Evolutionary conservation across 495 filamentous ascomycete species (phyloP).

Genomic region (Viridothelium virens): DNA sequence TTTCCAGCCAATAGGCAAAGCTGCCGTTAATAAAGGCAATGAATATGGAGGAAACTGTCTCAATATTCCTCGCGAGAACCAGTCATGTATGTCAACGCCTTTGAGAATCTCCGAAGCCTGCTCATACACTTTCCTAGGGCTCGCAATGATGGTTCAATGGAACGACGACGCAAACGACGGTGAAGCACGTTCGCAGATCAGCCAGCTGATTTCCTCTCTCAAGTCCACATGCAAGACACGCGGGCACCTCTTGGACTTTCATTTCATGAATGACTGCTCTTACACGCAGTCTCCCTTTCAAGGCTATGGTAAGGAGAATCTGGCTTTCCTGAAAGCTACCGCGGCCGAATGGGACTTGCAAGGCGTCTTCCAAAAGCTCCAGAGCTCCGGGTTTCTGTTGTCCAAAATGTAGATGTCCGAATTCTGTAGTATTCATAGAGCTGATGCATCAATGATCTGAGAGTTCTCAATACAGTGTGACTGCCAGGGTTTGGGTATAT

Average conservation of each 20-base stretch:
- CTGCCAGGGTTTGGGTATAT: too few relatives aligned
- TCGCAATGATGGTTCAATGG: slow-evolving; percentile 10
- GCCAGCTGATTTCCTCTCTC: slow-evolving; percentile 12
- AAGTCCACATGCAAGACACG: slow-evolving; percentile 25
- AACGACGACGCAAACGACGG: slow-evolving; percentile 15
- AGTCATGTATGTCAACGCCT: not conserved
- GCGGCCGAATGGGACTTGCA: slow-evolving; percentile 45
- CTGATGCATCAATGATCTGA: too few relatives aligned
- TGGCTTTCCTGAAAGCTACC: slow-evolving; percentile 33
- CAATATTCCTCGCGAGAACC: not conserved
- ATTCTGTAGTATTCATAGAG: too few relatives aligned
- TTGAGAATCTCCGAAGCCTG: not conserved
- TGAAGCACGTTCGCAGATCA: slow-evolving; percentile 12
- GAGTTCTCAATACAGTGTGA: too few relatives aligned
- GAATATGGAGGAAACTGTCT: not conserved
- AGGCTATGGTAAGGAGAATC: slow-evolving; percentile 43
- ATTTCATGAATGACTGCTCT: slow-evolving; percentile 41
- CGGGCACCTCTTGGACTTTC: slow-evolving; percentile 28
- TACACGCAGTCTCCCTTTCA: slow-evolving; percentile 39
- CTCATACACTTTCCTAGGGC: not conserved
- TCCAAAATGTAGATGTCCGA: not conserved
- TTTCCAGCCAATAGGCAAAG: not conserved
- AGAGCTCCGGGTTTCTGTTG: not conserved
- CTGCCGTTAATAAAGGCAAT: not conserved
- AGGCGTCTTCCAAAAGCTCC: slow-evolving; percentile 41